phyloP scores from a whole-genome alignment of 139 green algal species.

The Pleodorina starrii region DNA sequence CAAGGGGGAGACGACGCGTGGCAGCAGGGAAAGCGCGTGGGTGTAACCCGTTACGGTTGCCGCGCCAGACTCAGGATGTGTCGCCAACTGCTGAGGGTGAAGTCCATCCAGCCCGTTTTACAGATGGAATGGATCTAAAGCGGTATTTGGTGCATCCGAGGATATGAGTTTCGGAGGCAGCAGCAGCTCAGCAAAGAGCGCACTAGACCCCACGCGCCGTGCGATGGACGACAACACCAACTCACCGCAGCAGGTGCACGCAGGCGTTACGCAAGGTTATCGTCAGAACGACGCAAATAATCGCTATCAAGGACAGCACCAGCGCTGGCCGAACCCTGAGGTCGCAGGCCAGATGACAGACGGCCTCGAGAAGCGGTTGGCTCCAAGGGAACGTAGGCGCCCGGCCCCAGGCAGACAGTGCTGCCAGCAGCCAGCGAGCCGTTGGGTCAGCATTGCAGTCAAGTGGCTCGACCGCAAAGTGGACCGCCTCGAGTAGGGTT shows the following conservation, averaged over 20 bases:
- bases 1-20: too few species aligned
- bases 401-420: not conserved
- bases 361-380: not conserved
- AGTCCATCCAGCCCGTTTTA: too few species aligned
- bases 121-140: too few species aligned
- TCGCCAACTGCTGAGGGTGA: too few species aligned
- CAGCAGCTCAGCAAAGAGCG: too few species aligned
- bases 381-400: not conserved
- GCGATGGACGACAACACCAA: too few species aligned
- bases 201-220: too few species aligned
- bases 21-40: too few species aligned
- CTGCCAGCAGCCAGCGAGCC: not conserved
- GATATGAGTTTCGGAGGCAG: too few species aligned
- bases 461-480: not conserved
- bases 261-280: not conserved
- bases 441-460: not conserved
- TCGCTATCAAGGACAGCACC: not conserved
- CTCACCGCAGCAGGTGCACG: slow-evolving; percentile 7
- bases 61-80: too few species aligned
- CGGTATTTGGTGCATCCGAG: too few species aligned
- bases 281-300: not conserved
- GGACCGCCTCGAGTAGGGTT: not conserved
- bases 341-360: not conserved
- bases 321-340: not conserved
- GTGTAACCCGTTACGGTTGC: too few species aligned